These are phyloP conservation scores for Ballota nigra DNA, from an alignment of 257 asterid species.

Conservation along the genomic window DNA sequence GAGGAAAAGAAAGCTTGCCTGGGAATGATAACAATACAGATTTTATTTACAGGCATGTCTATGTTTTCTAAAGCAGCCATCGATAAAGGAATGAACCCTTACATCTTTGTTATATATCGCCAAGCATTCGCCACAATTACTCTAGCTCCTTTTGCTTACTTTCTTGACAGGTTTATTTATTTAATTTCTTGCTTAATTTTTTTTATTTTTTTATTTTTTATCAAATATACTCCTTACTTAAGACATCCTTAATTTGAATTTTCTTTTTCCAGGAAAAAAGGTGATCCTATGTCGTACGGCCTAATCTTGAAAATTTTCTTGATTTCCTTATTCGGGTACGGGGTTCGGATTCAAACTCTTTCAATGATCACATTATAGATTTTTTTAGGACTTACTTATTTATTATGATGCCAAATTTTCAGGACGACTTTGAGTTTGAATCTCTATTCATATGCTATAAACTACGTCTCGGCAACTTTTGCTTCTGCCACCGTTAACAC, in stretches of 20 bases:
- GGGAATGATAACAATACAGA: constrained; percentile 44
- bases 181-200: not conserved
- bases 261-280: constrained; percentile 31
- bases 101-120: constrained; percentile 55
- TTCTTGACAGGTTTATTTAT: constrained; percentile 41
- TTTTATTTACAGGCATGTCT: constrained; percentile 57
- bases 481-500: constrained; percentile 61
- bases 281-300: constrained; percentile 37
- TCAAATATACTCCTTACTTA: constrained; percentile 12
- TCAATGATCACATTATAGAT: not conserved
- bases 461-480: constrained; percentile 63
- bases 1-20: constrained; percentile 32
- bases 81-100: constrained; percentile 53
- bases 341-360: not conserved
- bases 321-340: constrained; percentile 57
- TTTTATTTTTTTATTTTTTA: not conserved
- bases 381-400: not conserved
- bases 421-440: constrained; percentile 56
- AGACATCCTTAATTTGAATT: not conserved
- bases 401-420: constrained; percentile 9
- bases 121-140: constrained; percentile 49
- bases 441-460: constrained; percentile 49
- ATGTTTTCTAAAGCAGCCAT: constrained; percentile 56
- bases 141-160: constrained; percentile 52
- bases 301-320: constrained; percentile 46